Percentiles rank a stretch among this genome's conserved stretches.
phyloP scores from a whole-genome alignment of 306 rosid species.

The Medicago ruthenica region DNA sequence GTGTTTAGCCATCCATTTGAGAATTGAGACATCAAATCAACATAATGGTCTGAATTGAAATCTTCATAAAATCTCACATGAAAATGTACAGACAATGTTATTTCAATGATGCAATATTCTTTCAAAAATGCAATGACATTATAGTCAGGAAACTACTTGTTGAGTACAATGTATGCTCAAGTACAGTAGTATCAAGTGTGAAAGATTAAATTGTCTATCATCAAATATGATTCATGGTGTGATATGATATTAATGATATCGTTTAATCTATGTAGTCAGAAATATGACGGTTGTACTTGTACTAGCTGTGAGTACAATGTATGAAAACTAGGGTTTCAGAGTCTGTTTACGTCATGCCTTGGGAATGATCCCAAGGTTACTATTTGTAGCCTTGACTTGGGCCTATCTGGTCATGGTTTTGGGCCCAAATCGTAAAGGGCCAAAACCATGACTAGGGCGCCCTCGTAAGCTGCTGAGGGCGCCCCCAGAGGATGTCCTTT shows the following conservation, averaged over 20 bases:
- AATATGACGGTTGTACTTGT: background rate
- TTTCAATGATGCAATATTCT: constrained; percentile 6
- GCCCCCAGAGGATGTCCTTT: too few species aligned
- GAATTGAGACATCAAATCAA: constrained; percentile 32
- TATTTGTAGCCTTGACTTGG: too few species aligned
- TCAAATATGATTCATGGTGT: background rate
- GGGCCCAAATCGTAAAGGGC: too few species aligned
- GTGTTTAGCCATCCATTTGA: background rate
- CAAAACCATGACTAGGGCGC: too few species aligned
- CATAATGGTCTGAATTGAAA: constrained; percentile 29
- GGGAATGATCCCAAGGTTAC: too few species aligned
- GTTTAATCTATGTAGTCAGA: background rate
- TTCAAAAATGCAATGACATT: constrained; percentile 18
- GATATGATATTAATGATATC: background rate
- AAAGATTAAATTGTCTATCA: background rate
- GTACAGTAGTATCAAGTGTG: background rate
- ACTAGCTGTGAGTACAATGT: too few species aligned
- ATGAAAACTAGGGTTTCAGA: too few species aligned
- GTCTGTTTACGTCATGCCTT: too few species aligned
- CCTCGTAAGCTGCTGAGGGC: too few species aligned
- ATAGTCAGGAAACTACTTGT: constrained; percentile 17
- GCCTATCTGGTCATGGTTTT: too few species aligned
- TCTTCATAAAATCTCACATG: constrained; percentile 15
- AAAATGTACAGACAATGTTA: background rate
- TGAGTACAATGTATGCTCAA: background rate